Base-by-base conservation (phyloP, 805 yeast species). In the Zygoascus bituminiphila region DNA sequence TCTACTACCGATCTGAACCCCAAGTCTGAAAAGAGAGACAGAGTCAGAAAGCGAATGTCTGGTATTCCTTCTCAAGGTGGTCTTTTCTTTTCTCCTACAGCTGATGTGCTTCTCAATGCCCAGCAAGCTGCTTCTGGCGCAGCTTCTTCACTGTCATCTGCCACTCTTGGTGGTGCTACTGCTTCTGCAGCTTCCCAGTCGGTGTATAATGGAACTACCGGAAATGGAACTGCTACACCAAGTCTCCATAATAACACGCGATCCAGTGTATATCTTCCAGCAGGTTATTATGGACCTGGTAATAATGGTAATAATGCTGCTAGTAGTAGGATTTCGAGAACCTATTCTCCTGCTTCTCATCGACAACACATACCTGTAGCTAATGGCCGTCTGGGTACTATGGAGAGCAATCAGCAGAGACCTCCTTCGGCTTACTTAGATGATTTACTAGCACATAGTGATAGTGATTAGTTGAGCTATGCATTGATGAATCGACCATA, bases 21-120 rank as follows among this genome's bases (percentile, higher is more conserved):
- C 15, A n/a, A 19, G 17, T 19, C 42, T 4, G 14, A n/a, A 22
- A n/a, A 6, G 14, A 38, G 26, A 9, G 46, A 17, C 15, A 33
- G 20, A 24, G 20, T 26, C 14, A 17, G 39, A 20, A 39, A 38
- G 3, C 12, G 25, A 33, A 31, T 43, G 46, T 43, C 46, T 9
- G 51, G 45, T n/a, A 25, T 47, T 23, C 37, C 49, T 19, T 47
- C 48, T n/a, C 47, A 51, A 42, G 44, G 44, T 15, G 39, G 52
- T 14, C 57, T 82, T 75, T 86, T 82, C 63, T 77, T 84, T 46
- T 84, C 93, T 2, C 95, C 95, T 29, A 86, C 94, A 0, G 81
- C 81, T 15, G 88, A 84, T 57, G 82, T 81, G 15, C 75, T 81
- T 76, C 70, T 70, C 48, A 75, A 73, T 22, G 65, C 64, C 36